Percentiles rank a stretch among this genome's conserved stretches.
Evolutionary conservation across 75 land plant genomes (phyloP).

Genomic region (Picea glauca): DNA sequence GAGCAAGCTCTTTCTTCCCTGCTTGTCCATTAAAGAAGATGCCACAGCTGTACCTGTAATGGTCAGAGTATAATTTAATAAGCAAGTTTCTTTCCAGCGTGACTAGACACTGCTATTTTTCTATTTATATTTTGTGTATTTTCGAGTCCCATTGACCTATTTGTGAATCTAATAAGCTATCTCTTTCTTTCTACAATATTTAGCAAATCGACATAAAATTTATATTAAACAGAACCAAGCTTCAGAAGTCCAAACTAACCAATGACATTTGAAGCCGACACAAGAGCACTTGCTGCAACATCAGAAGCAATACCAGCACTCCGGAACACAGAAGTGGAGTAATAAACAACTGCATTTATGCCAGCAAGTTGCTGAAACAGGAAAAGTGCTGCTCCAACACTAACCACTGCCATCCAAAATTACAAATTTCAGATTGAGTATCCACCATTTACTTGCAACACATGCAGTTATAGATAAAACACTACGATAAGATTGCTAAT

Average conservation of each 20-base stretch:
- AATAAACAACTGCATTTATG: slow-evolving; percentile 97
- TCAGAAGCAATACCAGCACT: slow-evolving; percentile 97
- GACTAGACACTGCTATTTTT: not conserved
- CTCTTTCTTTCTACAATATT: not conserved
- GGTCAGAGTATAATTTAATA: not conserved
- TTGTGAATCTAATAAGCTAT: not conserved
- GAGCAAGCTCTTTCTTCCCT: slow-evolving; percentile 90
- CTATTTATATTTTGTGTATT: no score
- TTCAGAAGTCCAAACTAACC: slow-evolving; percentile 38
- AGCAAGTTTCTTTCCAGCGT: not conserved
- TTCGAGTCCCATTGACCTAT: no score
- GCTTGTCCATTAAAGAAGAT: slow-evolving; percentile 90
- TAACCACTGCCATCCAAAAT: slow-evolving; percentile 64
- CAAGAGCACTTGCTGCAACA: slow-evolving; percentile 99
- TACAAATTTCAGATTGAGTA: not conserved
- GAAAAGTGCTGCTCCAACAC: slow-evolving; percentile 91
- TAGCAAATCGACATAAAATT: not conserved
- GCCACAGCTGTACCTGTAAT: slow-evolving; percentile 81
- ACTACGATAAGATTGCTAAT: not conserved
- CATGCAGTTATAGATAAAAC: not conserved
- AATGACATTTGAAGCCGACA: slow-evolving; percentile 91
- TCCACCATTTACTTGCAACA: not conserved
- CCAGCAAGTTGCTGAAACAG: slow-evolving; percentile 96
- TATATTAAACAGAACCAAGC: not conserved
- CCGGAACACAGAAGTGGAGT: slow-evolving; percentile 90